phyloP scores from a whole-genome alignment of 495 filamentous ascomycete species.

The Penicillium lagena region DNA sequence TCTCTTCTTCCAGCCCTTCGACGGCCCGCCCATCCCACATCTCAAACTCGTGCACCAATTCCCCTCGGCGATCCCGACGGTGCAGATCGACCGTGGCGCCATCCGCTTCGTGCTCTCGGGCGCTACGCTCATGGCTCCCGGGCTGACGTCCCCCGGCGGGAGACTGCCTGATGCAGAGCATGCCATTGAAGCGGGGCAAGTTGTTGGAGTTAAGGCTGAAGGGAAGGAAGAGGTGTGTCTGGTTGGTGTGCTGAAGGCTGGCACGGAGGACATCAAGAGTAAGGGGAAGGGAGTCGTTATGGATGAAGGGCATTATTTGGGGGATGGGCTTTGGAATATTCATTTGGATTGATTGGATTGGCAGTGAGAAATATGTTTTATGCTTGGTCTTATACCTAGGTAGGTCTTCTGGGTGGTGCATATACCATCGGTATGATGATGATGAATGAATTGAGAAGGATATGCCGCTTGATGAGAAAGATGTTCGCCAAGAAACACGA shows the following conservation, averaged over 20 bases:
- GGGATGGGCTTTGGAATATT: constrained; percentile 89
- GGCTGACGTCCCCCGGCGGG: constrained; percentile 76
- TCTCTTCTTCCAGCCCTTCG: constrained; percentile 88
- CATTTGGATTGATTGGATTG: constrained; percentile 50
- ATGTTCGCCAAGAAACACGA: too few species aligned
- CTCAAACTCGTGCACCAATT: constrained; percentile 65
- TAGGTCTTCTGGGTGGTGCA: neutral
- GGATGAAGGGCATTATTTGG: constrained; percentile 87
- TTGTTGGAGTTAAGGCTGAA: constrained; percentile 86
- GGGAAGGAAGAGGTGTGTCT: constrained; percentile 89
- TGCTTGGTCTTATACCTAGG: neutral
- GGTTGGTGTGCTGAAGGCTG: constrained; percentile 77
- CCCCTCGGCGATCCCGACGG: constrained; percentile 39
- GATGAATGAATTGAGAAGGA: constrained; percentile 5
- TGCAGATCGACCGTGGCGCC: constrained; percentile 81
- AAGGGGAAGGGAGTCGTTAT: constrained; percentile 90
- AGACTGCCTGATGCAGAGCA: constrained; percentile 56
- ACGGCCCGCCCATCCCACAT: constrained; percentile 72
- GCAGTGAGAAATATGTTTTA: neutral
- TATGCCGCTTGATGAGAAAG: neutral
- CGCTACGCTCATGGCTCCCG: constrained; percentile 92
- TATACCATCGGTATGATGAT: constrained; percentile 1
- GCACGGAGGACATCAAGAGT: constrained; percentile 86
- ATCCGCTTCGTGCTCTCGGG: constrained; percentile 94
- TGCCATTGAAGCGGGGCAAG: constrained; percentile 62